Evolutionary conservation across 495 filamentous ascomycete species (phyloP).

Genomic region (Trichoderma erinaceum): DNA sequence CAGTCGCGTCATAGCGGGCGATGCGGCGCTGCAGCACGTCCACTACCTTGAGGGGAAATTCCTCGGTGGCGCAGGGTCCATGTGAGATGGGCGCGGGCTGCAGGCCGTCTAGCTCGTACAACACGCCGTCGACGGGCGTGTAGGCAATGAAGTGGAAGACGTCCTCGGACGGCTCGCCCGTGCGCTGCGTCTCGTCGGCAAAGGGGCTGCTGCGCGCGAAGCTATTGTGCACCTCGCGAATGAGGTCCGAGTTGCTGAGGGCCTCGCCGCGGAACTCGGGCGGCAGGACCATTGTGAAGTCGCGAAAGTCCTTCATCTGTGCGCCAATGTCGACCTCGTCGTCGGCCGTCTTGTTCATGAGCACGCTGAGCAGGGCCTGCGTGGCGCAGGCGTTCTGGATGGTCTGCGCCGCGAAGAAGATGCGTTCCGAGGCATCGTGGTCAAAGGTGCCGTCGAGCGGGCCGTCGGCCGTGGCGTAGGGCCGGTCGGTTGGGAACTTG

Average conservation of each 20-base stretch:
- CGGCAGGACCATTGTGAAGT: slow-evolving; percentile 85
- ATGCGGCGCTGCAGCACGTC: slow-evolving; percentile 81
- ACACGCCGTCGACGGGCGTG: slow-evolving; percentile 63
- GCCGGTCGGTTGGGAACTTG: slow-evolving; percentile 82
- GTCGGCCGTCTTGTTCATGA: slow-evolving; percentile 67
- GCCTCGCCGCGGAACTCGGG: slow-evolving; percentile 63
- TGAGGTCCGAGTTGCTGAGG: slow-evolving; percentile 64
- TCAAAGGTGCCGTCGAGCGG: slow-evolving; percentile 79
- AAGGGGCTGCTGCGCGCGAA: slow-evolving; percentile 88
- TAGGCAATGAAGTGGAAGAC: slow-evolving; percentile 99
- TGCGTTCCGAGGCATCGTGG: slow-evolving; percentile 57
- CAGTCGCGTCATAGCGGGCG: slow-evolving; percentile 72
- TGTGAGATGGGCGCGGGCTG: slow-evolving; percentile 89
- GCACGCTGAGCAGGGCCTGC: slow-evolving; percentile 85
- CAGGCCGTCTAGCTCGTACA: slow-evolving; percentile 95
- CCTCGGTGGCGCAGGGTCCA: slow-evolving; percentile 58
- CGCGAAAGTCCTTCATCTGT: slow-evolving; percentile 70
- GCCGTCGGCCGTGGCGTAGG: slow-evolving; percentile 49
- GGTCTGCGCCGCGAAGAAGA: slow-evolving; percentile 96
- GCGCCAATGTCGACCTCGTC: slow-evolving; percentile 47
- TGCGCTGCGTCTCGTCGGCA: slow-evolving; percentile 72
- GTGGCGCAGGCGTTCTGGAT: slow-evolving; percentile 99
- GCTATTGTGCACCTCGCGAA: slow-evolving; percentile 87
- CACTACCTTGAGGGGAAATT: slow-evolving; percentile 79
- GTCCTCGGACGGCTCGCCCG: slow-evolving; percentile 60